A percentile compares a stretch with the other conserved stretches of the same genome.
These are phyloP conservation scores for Petunia axillaris DNA, from an alignment of 257 asterid species.

Conservation along the genomic window DNA sequence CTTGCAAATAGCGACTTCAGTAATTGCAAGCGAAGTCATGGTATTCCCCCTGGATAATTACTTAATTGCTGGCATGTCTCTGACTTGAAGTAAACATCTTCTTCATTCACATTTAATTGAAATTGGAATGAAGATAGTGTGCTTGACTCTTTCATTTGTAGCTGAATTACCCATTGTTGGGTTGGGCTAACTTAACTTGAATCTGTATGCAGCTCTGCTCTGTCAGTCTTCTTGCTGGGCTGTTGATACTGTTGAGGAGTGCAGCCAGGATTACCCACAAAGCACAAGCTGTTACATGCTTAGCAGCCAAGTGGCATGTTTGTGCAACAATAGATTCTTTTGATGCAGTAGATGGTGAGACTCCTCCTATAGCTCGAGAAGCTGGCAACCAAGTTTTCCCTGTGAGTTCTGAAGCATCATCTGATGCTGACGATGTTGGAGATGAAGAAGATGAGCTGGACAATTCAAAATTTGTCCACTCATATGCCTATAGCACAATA, in stretches of 20 bases:
- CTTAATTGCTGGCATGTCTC: background rate
- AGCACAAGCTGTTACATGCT: constrained; percentile 83
- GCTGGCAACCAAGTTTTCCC: constrained; percentile 37
- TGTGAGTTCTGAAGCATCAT: constrained; percentile 37
- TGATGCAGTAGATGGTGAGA: constrained; percentile 56
- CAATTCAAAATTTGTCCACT: constrained; percentile 59
- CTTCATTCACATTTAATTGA: background rate
- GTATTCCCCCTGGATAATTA: background rate
- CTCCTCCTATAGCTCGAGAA: constrained; percentile 48
- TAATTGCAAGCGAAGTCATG: too few species aligned
- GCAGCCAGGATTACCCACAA: constrained; percentile 94
- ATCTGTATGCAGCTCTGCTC: constrained; percentile 67
- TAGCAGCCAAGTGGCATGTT: constrained; percentile 98
- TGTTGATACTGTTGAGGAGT: constrained; percentile 69
- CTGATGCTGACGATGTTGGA: constrained; percentile 77
- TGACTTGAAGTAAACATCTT: background rate
- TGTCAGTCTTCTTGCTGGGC: constrained; percentile 81
- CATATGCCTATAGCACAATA: constrained; percentile 68
- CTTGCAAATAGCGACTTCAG: too few species aligned
- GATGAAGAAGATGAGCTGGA: constrained; percentile 95
- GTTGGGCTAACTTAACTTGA: too few species aligned
- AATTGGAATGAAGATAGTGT: too few species aligned
- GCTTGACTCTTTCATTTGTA: too few species aligned
- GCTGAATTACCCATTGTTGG: too few species aligned
- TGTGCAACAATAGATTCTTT: constrained; percentile 82